Base-by-base conservation (phyloP, 345 rosid genomes). In the Camelina neglecta region DNA sequence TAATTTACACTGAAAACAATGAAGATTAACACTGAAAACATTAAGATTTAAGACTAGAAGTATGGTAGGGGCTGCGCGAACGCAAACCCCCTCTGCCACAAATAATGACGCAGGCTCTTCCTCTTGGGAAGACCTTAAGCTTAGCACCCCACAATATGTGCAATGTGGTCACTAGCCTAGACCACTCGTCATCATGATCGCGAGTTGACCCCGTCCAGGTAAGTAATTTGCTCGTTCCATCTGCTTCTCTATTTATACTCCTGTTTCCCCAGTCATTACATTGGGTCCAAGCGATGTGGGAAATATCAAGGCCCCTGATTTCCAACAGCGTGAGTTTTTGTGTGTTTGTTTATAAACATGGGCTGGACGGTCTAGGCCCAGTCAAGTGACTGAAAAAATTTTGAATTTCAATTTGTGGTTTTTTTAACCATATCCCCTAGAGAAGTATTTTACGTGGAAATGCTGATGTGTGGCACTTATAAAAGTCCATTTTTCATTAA, bases 61-160 rank as follows among this genome's bases (percentile, higher is more conserved):
- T 0, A 64, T 73, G 70, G 62, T 67, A 76, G 77, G 81, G 81
- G 77, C 80, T 29, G 5, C 31, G 5, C 31, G 31, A 26, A 29
- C 31, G 31, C 31, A 29, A 29, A 29, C 31, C 5, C 31, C 31
- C 31, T 29, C 31, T 29, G 1, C 64, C 75, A 83, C 84, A 84
- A 87, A 86, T 84, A 79, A 82, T 85, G 86, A 81, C 82, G 81
- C 42, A 82, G 85, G 82, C 87, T 83, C 91, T 82, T 51, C 83
- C 74, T 16, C 78, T 9, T 16, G 78, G 65, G 67, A 55, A 81
- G 80, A 74, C 75, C 82, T 81, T 78, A 81, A 0, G 59, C 72
- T 20, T 16, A 72, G 48, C 56, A 56, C 79, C 79, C 73, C 23
- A 68, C 56, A 63, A 1, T 8, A 0, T 2, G 81, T 81, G 82